Base-by-base conservation (phyloP, 140 eudicot species). In the Cichorium intybus region DNA sequence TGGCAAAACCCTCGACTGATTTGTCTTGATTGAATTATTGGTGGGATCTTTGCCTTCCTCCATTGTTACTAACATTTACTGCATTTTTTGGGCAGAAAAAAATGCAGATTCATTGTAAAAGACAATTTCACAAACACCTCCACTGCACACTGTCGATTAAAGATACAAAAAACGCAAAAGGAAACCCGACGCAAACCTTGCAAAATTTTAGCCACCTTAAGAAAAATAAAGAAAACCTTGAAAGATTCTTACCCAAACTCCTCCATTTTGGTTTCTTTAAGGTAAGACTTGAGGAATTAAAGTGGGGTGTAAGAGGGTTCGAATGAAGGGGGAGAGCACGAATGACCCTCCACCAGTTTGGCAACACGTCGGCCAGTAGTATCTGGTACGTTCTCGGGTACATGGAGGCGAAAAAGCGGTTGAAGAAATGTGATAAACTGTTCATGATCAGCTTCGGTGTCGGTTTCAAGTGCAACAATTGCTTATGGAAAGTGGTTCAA, bases 351-450 rank as follows among this genome's bases (percentile, higher is more conserved):
- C 97, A 91, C 52, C 69, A 96, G 50, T 91, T 82, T n/a, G 97
- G 97, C 3, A 91, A 91, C 85, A 91, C 97, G 20, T 91, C 97
- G 10, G 97, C 97, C 2, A 84, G 97, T 68, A 91, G 97, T 56
- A 45, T 91, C 0, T 91, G 97, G 97, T 91, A 91, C 47, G 97
- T 91, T 5, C 63, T 91, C 45, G 96, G 87, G 0, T 91, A 91
- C 37, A 91, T 91, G 97, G 95, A 91, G 80, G 82, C 97, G 8
- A 91, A 91, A 54, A 91, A 81, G 66, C 66, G 97, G 82, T 76
- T 91, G 0, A 91, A 76, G 62, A 91, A 77, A 69, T 96, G 97
- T 23, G 95, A 85, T 4, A 75, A 54, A 29, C 60, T 87, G 24
- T 82, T 91, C 43, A 91, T 91, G 97, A 73, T 91, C 10, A 91